phyloP scores from a whole-genome alignment of 1,284 basidiomycete genomes.

The Termitomyces sp. region DNA sequence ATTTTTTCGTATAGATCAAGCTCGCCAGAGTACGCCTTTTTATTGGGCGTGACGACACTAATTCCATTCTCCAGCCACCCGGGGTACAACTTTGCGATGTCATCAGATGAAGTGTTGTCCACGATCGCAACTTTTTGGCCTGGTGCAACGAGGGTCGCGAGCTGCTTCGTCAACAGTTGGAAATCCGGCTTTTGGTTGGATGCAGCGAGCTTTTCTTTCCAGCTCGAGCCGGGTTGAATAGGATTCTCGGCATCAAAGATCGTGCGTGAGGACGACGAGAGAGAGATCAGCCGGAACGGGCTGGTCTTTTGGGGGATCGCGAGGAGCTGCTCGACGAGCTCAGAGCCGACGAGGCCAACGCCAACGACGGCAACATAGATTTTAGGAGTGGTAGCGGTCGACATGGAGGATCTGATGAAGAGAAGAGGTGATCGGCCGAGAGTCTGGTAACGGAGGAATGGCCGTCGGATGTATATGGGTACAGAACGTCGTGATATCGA shows the following conservation, averaged over 20 bases:
- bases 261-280: conserved; percentile 74
- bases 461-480: conserved; percentile 1
- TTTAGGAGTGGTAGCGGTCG: conserved; percentile 13
- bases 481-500: conserved; percentile 16
- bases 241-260: conserved; percentile 51
- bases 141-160: conserved; percentile 40
- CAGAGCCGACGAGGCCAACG: conserved; percentile 83
- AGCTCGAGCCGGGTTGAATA: conserved; percentile 32
- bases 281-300: conserved; percentile 69
- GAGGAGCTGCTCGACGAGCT: conserved; percentile 78
- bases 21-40: conserved; percentile 90
- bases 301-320: conserved; percentile 54
- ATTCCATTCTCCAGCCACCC: conserved; percentile 76
- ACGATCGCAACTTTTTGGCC: conserved; percentile 73
- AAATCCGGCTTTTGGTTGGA: conserved; percentile 43
- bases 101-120: conserved; percentile 90
- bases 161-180: conserved; percentile 39
- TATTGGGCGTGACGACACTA: conserved; percentile 94
- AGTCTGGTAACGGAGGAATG: background rate
- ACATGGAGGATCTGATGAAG: conserved; percentile 14
- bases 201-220: conserved; percentile 43
- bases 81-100: conserved; percentile 83
- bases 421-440: conserved; percentile 10
- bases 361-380: conserved; percentile 77
- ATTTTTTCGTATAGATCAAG: conserved; percentile 72